phyloP scores from a whole-genome alignment of 805 yeast species.

The Candida ulmi region DNA sequence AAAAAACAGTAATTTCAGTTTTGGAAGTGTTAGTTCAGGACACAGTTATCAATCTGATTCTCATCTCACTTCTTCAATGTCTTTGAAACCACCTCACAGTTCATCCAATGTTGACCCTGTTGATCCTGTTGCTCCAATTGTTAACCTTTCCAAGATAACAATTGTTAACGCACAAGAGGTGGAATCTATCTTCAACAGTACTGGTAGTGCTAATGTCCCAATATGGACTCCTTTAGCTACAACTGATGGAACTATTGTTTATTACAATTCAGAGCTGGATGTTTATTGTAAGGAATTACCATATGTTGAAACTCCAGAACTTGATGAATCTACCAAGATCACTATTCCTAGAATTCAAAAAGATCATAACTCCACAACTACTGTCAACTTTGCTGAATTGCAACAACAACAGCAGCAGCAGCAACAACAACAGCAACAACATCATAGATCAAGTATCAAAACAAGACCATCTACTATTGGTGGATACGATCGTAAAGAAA shows the following conservation, averaged over 20 bases:
- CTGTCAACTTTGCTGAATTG: constrained; percentile 23
- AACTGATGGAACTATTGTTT: constrained; percentile 47
- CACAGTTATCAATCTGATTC: constrained; percentile 26
- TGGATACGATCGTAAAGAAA: constrained; percentile 8
- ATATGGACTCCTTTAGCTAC: constrained; percentile 63
- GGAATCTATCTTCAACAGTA: constrained; percentile 30
- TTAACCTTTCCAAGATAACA: constrained; percentile 17
- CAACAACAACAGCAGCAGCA: constrained; percentile 10
- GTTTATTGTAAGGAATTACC: constrained; percentile 58
- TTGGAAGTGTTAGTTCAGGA: constrained; percentile 38
- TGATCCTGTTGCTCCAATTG: constrained; percentile 27
- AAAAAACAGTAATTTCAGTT: constrained; percentile 44
- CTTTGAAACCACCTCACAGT: neutral
- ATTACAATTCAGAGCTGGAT: constrained; percentile 54
- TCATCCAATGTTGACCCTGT: neutral
- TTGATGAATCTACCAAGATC: constrained; percentile 28
- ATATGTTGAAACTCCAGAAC: constrained; percentile 32
- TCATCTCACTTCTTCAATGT: neutral
- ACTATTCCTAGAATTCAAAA: constrained; percentile 22
- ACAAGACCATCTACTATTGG: constrained; percentile 15
- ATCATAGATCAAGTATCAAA: constrained; percentile 17
- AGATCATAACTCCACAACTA: constrained; percentile 7
- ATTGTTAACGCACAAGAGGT: constrained; percentile 31
- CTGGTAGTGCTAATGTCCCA: constrained; percentile 30
- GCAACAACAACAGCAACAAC: constrained; percentile 12